Evolutionary conservation across 179 eudicot species (phyloP).

Genomic region (Silene coronaria): DNA sequence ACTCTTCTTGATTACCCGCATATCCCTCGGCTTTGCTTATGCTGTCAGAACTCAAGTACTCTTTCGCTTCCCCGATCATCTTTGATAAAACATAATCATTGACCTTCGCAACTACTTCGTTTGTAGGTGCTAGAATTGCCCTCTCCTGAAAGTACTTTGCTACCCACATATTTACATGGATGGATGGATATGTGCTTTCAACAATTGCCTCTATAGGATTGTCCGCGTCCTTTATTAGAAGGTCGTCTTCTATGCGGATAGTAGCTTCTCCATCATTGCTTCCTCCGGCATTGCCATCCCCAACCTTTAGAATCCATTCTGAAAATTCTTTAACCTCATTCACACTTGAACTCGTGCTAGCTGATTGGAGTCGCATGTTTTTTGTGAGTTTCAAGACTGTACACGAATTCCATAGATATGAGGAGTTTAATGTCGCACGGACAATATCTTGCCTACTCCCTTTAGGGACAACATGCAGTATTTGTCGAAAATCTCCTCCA

Average conservation of each 20-base stretch:
- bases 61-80: no score
- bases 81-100: no score
- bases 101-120: no score
- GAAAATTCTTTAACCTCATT: no score
- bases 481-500: conserved; percentile 18
- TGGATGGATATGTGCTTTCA: neutral
- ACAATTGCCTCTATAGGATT: no score
- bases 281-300: no score
- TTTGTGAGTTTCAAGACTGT: neutral
- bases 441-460: conserved; percentile 17
- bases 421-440: neutral
- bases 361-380: conserved; percentile 6
- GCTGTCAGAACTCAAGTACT: neutral
- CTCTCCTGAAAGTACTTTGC: conserved; percentile 4
- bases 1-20: neutral
- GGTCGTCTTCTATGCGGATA: no score
- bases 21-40: neutral
- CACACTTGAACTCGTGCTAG: neutral
- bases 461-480: neutral
- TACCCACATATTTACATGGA: no score
- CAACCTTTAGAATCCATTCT: no score
- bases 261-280: no score
- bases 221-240: no score
- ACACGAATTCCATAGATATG: conserved; percentile 15
- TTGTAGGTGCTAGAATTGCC: neutral